Conservation (phyloP, 768 basidiomycete species). For the Rhizopogon vulgaris region DNA sequence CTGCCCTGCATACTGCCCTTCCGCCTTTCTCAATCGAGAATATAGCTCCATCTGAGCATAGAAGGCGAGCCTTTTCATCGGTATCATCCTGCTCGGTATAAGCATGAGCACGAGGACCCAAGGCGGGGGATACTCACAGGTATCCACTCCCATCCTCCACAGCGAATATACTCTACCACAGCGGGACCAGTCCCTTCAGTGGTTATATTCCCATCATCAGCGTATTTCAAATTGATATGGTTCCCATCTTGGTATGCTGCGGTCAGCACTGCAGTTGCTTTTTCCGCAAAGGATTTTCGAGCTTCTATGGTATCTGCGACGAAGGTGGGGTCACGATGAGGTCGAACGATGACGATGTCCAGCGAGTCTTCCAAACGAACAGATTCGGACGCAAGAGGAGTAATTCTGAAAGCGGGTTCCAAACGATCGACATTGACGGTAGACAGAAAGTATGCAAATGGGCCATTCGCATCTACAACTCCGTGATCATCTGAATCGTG, state of each 20-base stretch:
- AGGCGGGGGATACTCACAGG: constrained; percentile 48
- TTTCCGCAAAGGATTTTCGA: constrained; percentile 46
- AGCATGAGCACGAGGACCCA: background rate
- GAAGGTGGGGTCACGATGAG: constrained; percentile 50
- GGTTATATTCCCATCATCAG: constrained; percentile 33
- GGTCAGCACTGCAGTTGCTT: constrained; percentile 45
- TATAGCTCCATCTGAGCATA: constrained; percentile 80
- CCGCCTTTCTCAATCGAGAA: constrained; percentile 57
- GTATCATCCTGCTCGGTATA: constrained; percentile 39
- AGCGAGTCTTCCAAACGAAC: constrained; percentile 45
- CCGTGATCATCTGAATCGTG: constrained; percentile 28
- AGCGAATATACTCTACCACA: constrained; percentile 75
- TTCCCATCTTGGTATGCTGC: constrained; percentile 75
- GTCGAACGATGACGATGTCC: constrained; percentile 75
- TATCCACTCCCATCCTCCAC: constrained; percentile 80
- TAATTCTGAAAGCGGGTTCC: constrained; percentile 76
- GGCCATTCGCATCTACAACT: constrained; percentile 54
- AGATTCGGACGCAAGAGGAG: constrained; percentile 49
- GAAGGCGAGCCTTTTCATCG: constrained; percentile 58
- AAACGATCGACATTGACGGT: constrained; percentile 81
- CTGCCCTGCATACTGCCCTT: constrained; percentile 43
- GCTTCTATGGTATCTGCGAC: constrained; percentile 34
- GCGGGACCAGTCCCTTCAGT: constrained; percentile 39
- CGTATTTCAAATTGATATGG: constrained; percentile 61
- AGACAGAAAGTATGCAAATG: constrained; percentile 82